Evolutionary conservation across 192 early-diverging fungal species (phyloP), one percentile per base, ranked within the genome.

Genomic region (Coemansia sp.): DNA sequence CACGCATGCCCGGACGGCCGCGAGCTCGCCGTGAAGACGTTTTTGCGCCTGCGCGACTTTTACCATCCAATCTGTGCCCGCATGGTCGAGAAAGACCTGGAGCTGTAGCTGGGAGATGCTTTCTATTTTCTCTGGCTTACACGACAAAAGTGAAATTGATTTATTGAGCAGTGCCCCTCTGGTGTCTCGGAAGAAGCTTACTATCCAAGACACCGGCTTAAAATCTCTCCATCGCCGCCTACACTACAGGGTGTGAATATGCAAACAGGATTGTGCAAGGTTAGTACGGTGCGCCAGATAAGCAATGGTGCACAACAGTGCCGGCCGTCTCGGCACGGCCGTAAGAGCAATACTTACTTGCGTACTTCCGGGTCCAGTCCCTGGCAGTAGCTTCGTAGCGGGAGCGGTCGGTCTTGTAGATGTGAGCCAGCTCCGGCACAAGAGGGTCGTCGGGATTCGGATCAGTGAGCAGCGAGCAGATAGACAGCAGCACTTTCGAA

Each of bases 361-460:
- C 89, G 80, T 87, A 89, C 75, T 95, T 95, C 66, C 89, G 82
- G 49, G 92, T 95, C 92, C 93, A 98, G 56, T 98, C 95, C 60
- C 85, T 72, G 47, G 95, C 93, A 32, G 90, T 93, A 35, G 81
- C 69, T 58, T 95, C 90, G 70, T 98, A 96, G 39, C 85, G 85
- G 30, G 82, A 22, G 47, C 88, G 79, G 67, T 98, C 93, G 32
- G 91, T 94, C 84, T 97, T 98, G 87, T 95, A 98, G 31, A 93
- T 71, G 67, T 98, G 94, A 38, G 96, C 96, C 70, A 97, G 90
- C 78, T 98, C 94, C 30, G 94, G 94, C 20, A 98, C 96, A 51
- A 98, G 86, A 27, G 96, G 96, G 79, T 97, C 93, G 67, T 91
- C 86, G 29, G 96, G 96, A 67, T 99, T 99, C 49, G 96, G 94